Percentiles rank a stretch among this genome's conserved stretches.
Conservation (phyloP, 2,329 filamentous ascomycete species). For the Diaporthe sp. region DNA sequence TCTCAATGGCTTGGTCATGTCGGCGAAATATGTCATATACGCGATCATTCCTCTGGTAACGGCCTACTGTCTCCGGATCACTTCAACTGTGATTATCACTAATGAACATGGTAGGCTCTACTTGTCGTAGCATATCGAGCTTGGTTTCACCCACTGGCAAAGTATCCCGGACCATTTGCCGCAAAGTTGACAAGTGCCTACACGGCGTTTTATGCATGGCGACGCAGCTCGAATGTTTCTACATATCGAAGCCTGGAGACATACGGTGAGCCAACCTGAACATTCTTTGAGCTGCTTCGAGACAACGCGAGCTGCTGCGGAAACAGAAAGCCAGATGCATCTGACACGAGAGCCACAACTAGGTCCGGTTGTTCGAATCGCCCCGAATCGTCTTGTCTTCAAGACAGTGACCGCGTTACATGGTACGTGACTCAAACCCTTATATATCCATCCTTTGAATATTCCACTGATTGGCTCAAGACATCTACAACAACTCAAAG, state of each 20-base stretch:
- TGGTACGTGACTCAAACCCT: neutral
- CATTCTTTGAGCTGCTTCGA: neutral
- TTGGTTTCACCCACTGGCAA: neutral
- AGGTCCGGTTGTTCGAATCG: neutral
- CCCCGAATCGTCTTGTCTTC: slow-evolving; percentile 25
- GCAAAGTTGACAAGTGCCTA: neutral
- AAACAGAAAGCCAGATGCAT: too few relatives aligned
- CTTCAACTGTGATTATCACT: neutral
- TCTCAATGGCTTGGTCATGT: too few relatives aligned
- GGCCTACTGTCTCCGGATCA: too few relatives aligned
- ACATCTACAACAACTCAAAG: slow-evolving; percentile 24
- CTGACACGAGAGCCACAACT: neutral
- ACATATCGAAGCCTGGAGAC: neutral
- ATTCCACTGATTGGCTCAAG: neutral
- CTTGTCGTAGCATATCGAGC: neutral
- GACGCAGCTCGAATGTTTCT: neutral
- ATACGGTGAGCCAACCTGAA: neutral
- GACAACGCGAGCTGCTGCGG: neutral
- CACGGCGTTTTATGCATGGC: neutral
- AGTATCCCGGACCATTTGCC: neutral
- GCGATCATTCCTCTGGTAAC: too few relatives aligned
- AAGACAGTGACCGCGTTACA: neutral
- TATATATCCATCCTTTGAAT: neutral
- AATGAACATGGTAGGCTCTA: neutral
- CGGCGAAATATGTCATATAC: too few relatives aligned